Evolutionary conservation across 2,329 filamentous ascomycete species (phyloP), one percentile per base, ranked within the genome.

Genomic region (Aspergillus sp.): DNA sequence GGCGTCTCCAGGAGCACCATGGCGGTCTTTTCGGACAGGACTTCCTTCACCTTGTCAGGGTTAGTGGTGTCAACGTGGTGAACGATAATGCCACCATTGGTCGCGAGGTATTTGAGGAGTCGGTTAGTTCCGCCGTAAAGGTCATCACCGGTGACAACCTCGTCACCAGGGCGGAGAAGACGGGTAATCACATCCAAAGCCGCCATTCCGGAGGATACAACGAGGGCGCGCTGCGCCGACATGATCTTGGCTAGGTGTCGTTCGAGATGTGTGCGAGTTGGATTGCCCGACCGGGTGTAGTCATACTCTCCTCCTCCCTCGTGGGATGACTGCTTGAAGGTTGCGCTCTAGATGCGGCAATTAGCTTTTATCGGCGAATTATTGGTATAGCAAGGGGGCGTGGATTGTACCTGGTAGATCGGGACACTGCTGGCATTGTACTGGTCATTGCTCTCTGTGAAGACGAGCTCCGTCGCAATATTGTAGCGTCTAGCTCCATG

Each of bases 231-330:
- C 68, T 87, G 87, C 46, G 95, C 95, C 67, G 91, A 93, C 96
- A 99, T 99, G 74, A 99, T 96, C 84, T 99, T 99, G 70, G 96
- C 95, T 68, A 99, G 82, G 76, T 99, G 95, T 58, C 93, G 87
- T 80, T 99, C 95, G 62, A 99, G 86, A 71, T 99, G 95, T 34
- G 93, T 96, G 64, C 95, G 86, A 58, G 95, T 99, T 17, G 95
- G 95, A 74, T 99, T 99, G 56, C 95, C 95, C 37, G 93, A 98
- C 61, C 96, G 90, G 59, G 95, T 98, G 80, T 99, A 99, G 80
- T 99, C 95, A 77, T 98, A 99, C 76, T 98, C 93, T 65, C 86
- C 89, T 59, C 91, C 91, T 59, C 90, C 91, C 46, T 78, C 83
- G 61, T 89, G 89, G 17, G 89, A 91, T 20, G 85, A 85, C 77